These are phyloP conservation scores for Cercophora scortea DNA, from an alignment of 495 filamentous ascomycete species.

Conservation along the genomic window DNA sequence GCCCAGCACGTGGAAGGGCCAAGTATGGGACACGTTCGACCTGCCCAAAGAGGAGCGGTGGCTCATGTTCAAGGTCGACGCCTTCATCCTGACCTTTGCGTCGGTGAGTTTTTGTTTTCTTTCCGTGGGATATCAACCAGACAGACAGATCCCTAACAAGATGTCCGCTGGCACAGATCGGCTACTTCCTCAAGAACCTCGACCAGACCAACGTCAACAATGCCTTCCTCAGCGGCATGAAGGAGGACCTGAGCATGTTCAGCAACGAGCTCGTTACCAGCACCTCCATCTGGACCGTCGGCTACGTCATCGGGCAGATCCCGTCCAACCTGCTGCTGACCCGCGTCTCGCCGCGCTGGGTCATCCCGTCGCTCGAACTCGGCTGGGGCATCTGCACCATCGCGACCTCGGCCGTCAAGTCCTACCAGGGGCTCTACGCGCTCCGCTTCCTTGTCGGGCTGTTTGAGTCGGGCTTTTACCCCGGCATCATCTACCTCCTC, in stretches of 20 bases:
- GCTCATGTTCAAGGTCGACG: constrained; percentile 51
- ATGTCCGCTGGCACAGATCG: constrained; percentile 45
- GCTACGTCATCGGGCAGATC: constrained; percentile 51
- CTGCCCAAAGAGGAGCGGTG: constrained; percentile 22
- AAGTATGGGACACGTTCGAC: neutral
- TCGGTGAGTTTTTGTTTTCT: neutral
- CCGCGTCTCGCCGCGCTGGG: constrained; percentile 49
- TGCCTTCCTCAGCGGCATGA: constrained; percentile 62
- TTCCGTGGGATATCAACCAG: no score
- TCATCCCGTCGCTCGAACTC: constrained; percentile 54
- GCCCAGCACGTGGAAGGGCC: no score
- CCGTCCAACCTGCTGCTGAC: constrained; percentile 53
- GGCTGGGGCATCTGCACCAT: constrained; percentile 56
- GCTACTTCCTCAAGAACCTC: constrained; percentile 47
- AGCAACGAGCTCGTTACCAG: constrained; percentile 53
- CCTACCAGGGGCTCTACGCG: constrained; percentile 57
- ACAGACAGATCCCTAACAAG: no score
- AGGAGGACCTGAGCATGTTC: constrained; percentile 49
- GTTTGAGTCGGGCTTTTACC: no score
- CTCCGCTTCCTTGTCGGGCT: constrained; percentile 43
- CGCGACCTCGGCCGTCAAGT: constrained; percentile 57
- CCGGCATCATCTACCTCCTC: constrained; percentile 58
- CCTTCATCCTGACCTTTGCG: constrained; percentile 54
- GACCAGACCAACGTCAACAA: constrained; percentile 54
- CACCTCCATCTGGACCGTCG: constrained; percentile 43